Conservation (phyloP, 805 yeast genomes). For the Saccharomycopsis sp. region DNA sequence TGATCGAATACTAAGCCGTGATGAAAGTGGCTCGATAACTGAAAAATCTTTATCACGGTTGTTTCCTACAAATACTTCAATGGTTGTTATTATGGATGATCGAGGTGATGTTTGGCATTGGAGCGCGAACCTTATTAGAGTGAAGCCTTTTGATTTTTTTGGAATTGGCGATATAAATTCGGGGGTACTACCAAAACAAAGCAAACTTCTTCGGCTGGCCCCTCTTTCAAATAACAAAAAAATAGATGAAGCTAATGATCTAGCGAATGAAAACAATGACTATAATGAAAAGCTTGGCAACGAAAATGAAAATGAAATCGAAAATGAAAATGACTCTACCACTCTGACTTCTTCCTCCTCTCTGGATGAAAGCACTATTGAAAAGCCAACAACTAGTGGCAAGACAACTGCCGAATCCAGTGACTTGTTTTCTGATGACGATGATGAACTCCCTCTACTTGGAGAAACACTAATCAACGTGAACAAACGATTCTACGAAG, state of each 20-base stretch:
- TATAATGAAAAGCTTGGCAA: conserved; percentile 12
- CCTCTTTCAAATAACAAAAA: conserved; percentile 58
- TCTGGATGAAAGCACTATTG: conserved; percentile 29
- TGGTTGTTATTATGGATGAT: conserved; percentile 96
- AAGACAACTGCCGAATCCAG: conserved; percentile 26
- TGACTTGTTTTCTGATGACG: conserved; percentile 64
- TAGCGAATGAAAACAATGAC: conserved; percentile 7
- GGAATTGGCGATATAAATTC: conserved; percentile 98
- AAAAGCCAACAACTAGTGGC: conserved; percentile 30
- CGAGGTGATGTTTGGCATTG: conserved; percentile 99
- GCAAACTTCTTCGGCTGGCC: conserved; percentile 42
- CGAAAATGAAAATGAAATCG: conserved; percentile 4
- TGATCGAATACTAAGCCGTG: conserved; percentile 85
- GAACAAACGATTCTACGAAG: conserved; percentile 59
- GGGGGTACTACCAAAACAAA: conserved; percentile 80
- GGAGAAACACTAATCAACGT: conserved; percentile 55
- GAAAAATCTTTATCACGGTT: conserved; percentile 82
- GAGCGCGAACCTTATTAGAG: conserved; percentile 86
- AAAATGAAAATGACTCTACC: no score
- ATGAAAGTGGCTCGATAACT: conserved; percentile 88
- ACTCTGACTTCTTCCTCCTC: background rate
- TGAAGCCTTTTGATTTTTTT: conserved; percentile 91
- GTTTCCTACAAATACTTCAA: conserved; percentile 92
- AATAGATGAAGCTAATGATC: conserved; percentile 48
- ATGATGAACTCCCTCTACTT: conserved; percentile 61